Conservation (phyloP, 2,329 filamentous ascomycete species). For the Ramularia endophylla region DNA sequence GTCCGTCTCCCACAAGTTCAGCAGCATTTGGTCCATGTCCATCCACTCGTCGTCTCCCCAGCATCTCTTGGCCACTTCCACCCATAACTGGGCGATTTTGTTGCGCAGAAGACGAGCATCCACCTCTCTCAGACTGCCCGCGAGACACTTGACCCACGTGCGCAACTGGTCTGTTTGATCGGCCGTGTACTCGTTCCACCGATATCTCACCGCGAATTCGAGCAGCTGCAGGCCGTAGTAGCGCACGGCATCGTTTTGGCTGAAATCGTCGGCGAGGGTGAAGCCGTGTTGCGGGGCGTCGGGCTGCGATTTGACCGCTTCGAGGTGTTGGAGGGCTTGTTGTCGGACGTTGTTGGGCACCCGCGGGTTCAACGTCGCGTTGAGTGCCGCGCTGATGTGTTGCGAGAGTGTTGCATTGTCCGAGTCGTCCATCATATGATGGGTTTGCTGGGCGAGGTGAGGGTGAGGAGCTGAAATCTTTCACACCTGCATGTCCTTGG, state of each 20-base stretch:
- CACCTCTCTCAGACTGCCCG: conserved; percentile 60
- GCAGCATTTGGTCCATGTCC: conserved; percentile 83
- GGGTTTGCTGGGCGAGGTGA: too few relatives aligned
- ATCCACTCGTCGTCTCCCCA: conserved; percentile 77
- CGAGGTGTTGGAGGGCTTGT: conserved; percentile 79
- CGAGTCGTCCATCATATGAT: too few relatives aligned
- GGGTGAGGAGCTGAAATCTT: too few relatives aligned
- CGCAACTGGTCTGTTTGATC: conserved; percentile 65
- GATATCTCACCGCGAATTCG: conserved; percentile 82
- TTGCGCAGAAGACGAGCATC: conserved; percentile 83
- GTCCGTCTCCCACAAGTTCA: conserved; percentile 64
- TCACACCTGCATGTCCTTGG: too few relatives aligned
- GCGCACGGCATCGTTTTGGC: conserved; percentile 73
- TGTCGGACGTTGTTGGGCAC: conserved; percentile 76
- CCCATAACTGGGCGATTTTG: conserved; percentile 92
- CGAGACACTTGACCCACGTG: conserved; percentile 72
- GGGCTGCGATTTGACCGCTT: conserved; percentile 70
- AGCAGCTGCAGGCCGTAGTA: conserved; percentile 92
- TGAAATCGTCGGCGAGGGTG: conserved; percentile 67
- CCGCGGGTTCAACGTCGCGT: conserved; percentile 76
- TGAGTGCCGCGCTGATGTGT: conserved; percentile 78
- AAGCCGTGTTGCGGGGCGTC: conserved; percentile 83
- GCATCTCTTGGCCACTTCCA: conserved; percentile 84
- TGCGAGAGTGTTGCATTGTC: too few relatives aligned
- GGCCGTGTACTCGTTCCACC: conserved; percentile 66